Percentiles rank a stretch among this genome's conserved stretches.
Evolutionary conservation across 345 rosid genomes (phyloP).

Genomic region (Raphanus raphanistrum): DNA sequence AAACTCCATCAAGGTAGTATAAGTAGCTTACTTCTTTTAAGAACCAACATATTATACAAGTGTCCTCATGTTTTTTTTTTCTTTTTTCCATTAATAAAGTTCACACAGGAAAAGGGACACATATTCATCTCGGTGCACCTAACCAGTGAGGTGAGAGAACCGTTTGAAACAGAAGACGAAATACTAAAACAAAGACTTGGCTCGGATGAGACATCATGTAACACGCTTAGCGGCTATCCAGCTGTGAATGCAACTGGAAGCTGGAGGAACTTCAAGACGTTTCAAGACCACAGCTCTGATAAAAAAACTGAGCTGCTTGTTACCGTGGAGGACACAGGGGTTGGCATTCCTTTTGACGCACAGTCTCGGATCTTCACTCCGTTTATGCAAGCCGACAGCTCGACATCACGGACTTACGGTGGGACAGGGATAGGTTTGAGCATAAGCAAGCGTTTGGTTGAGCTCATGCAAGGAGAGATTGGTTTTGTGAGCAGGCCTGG

Average conservation of each 20-base stretch:
- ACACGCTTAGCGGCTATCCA: conserved; percentile 65
- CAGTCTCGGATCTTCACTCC: conserved; percentile 86
- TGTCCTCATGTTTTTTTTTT: background rate
- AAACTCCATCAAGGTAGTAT: conserved; percentile 82
- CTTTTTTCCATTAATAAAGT: conserved; percentile 52
- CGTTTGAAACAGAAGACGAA: conserved; percentile 43
- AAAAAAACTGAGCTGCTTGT: conserved; percentile 60
- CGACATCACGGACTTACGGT: conserved; percentile 93
- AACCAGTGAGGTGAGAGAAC: conserved; percentile 58
- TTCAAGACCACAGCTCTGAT: conserved; percentile 36
- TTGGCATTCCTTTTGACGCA: conserved; percentile 79
- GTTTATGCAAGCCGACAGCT: conserved; percentile 97
- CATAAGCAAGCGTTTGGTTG: conserved; percentile 85
- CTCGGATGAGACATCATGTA: conserved; percentile 31
- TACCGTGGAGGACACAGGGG: conserved; percentile 93
- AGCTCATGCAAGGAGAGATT: conserved; percentile 92
- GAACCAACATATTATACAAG: background rate
- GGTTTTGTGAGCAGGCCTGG: conserved; percentile 79
- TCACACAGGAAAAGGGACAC: conserved; percentile 78
- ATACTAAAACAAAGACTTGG: conserved; percentile 57
- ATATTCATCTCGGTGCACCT: conserved; percentile 84
- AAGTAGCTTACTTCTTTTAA: background rate
- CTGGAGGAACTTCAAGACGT: conserved; percentile 66
- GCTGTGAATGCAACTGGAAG: conserved; percentile 79
- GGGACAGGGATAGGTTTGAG: conserved; percentile 98